Evolutionary conservation across 305 asterid species (phyloP).

Genomic region (Nicotiana rustica): DNA sequence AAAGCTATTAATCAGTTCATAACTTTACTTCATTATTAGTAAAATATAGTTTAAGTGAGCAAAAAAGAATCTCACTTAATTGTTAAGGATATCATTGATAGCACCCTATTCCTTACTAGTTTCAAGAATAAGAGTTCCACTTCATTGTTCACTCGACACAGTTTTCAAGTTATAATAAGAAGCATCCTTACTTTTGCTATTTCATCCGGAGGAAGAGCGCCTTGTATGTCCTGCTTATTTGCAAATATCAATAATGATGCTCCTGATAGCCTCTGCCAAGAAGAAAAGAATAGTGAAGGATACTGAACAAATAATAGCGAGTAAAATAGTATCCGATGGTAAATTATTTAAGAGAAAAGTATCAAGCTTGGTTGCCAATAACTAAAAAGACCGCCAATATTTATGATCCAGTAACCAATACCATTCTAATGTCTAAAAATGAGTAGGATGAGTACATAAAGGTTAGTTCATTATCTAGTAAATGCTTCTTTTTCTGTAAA

Average conservation of each 20-base stretch:
- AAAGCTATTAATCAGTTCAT: too few species aligned
- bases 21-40: too few species aligned
- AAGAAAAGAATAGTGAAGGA: constrained; percentile 28
- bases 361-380: too few species aligned
- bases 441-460: background rate
- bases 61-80: background rate
- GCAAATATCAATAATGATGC: constrained; percentile 88
- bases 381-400: too few species aligned
- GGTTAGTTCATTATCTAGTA: background rate
- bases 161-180: background rate
- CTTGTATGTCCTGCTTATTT: constrained; percentile 94
- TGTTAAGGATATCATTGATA: background rate
- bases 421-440: too few species aligned
- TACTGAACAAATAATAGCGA: background rate
- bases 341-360: background rate
- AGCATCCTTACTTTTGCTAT: constrained; percentile 73
- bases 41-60: too few species aligned
- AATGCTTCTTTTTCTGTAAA: too few species aligned
- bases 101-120: background rate
- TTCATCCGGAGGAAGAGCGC: constrained; percentile 84
- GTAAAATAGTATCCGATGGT: background rate
- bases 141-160: background rate
- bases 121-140: background rate
- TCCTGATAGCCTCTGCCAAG: constrained; percentile 81
- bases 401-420: too few species aligned